Evolutionary conservation across 495 filamentous ascomycete genomes (phyloP), one percentile per base, ranked within the genome.

Genomic region (Melanomma pulvis-pyrius): DNA sequence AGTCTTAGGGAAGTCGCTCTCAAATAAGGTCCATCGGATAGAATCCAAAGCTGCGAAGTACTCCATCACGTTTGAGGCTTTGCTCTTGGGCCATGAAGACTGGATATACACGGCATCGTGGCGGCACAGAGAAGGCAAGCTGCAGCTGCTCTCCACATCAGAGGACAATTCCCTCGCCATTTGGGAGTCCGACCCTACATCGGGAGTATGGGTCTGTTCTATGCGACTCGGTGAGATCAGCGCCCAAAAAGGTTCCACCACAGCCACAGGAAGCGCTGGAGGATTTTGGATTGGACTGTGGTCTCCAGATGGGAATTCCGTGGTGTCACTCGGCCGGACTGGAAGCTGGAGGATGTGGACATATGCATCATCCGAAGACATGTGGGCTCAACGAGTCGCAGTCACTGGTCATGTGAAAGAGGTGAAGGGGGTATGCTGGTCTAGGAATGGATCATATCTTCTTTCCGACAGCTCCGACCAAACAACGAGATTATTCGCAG

Each of bases 261-360:
- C 93, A 1, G 94, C 94, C 0, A 98, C 96, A 5, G 94, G 94
- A 28, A 96, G 92, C 76, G 90, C 91, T 5, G 94, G 94, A 68
- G 94, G 94, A 0, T 96, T 97, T 72, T 99, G 93, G 92, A 92
- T 89, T 34, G 92, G 92, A 44, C 82, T 97, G 0, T 98, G 96
- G 96, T 90, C 90, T 13, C 92, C 92, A 56, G 80, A 87, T 69
- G 91, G 91, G 7, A 80, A 81, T 6, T 81, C 84, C 28, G 86
- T 97, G 39, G 86, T 87, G 3, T 92, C 91, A 67, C 83, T 98
- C 39, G 91, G 92, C 11, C 88, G 93, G 50, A 97, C 93, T 24
- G 94, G 94, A 47, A 92, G 92, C 71, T 98, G 96, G 94, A 84
- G 96, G 64, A 72, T 89, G 41, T 98, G 94, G 94, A 77, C 77